Evolutionary conservation across 176 grass and related monocot species (phyloP), one percentile per base, ranked within the genome.

Genomic region (Eragrostis nindensis): DNA sequence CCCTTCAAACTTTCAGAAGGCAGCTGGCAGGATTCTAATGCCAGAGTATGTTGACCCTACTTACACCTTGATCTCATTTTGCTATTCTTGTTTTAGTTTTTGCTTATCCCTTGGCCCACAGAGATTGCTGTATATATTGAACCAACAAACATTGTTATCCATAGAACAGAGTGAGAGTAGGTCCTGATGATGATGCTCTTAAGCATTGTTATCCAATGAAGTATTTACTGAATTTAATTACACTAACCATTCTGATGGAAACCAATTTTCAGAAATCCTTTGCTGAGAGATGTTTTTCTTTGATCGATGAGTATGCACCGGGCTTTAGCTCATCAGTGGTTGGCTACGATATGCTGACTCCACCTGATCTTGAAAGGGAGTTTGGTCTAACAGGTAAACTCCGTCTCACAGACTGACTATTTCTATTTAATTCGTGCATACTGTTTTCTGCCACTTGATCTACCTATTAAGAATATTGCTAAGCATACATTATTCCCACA

Each of bases 321-420:
- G 92, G 88, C 64, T 98, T 98, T 68, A 93, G 92, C 70, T 93
- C 92, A 50, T 98, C 96, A 0, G 90, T 98, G 80, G 72, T 93
- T 53, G 92, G 92, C 54, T 98, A 95, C 62, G 96, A 98, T 70
- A 95, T 95, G 96, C 68, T 98, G 68, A 93, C 96, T 32, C 96
- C 96, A 57, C 90, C 93, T 84, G 92, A 98, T 89, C 92, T 98
- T 75, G 92, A 98, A 90, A 93, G 85, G 68, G 96, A 98, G 65
- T 91, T 98, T 86, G 92, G 96, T 55, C 75, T 98, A 69, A 95
- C 96, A 78, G 96, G 96, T 95, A 82, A 71, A 36, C 19, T 61
- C 15, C 78, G 15, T 73, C 39, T 32, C 3, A 4, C 30, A 11
- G 59, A 49, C 36, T 10, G 7, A 0, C 10, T 53, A 41, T 16